These are phyloP conservation scores for Coriaria nepalensis DNA, from an alignment of 306 rosid genomes.

Conservation along the genomic window DNA sequence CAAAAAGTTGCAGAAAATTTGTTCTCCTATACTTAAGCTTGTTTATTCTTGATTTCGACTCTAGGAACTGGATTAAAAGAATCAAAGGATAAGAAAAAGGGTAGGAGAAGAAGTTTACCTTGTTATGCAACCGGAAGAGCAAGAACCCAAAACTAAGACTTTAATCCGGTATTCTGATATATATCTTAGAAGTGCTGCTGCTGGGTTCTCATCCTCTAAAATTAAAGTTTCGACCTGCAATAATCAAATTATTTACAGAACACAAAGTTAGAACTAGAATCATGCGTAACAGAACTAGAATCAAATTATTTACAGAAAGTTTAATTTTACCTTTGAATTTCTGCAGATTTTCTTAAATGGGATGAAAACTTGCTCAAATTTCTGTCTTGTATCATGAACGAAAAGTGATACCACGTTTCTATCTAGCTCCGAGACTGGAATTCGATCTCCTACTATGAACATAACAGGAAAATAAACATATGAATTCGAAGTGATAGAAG, in stretches of 20 bases:
- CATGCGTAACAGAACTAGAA: not conserved
- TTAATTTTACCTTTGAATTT: conserved; percentile 25
- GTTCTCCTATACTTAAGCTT: no score
- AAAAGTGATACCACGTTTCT: conserved; percentile 37
- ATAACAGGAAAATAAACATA: conserved; percentile 10
- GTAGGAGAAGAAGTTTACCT: conserved; percentile 23
- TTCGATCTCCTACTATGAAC: conserved; percentile 46
- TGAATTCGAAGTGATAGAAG: no score
- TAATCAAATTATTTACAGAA: no score
- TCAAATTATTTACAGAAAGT: not conserved
- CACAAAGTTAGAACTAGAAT: no score
- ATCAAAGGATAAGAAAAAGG: not conserved
- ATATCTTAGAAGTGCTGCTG: conserved; percentile 53
- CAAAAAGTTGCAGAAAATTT: no score
- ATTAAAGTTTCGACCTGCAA: conserved; percentile 62
- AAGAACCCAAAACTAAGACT: conserved; percentile 55
- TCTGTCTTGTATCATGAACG: conserved; percentile 42
- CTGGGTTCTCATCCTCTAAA: conserved; percentile 69
- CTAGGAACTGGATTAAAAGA: not conserved
- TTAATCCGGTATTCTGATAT: conserved; percentile 42
- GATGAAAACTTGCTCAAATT: conserved; percentile 46
- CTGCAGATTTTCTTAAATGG: conserved; percentile 50
- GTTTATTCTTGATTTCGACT: no score
- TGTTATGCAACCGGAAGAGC: conserved; percentile 44
- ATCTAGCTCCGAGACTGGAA: conserved; percentile 48